Base-by-base conservation (phyloP, 805 yeast genomes). In the Kodamaea hsintzibuensis region DNA sequence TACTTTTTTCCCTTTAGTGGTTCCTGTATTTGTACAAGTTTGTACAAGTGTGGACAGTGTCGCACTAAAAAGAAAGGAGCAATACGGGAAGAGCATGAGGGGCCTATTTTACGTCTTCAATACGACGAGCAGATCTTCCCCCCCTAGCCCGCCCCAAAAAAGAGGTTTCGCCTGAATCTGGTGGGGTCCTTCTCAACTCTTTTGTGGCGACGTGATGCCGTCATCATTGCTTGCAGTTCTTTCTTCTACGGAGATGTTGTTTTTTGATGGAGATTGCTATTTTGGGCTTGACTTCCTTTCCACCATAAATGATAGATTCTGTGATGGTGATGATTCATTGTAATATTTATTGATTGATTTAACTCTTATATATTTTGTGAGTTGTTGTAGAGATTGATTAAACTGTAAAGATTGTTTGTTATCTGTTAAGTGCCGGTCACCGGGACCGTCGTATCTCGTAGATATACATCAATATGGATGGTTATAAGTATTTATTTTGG, bases 1-100 rank as follows among this genome's bases (percentile, higher is more conserved):
- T 27, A 43, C 17, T 17, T 49, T 50, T 50, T 47, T 47, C 43
- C 52, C 47, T 43, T 49, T 30, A 30, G 13, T 9, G 35, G 13
- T 30, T 27, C 35, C 35, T 30, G 35, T 30, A 30, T 30, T 30
- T 30, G 35, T 30, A 30, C 35, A 30, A 30, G 35, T 30, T 18
- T 47, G 42, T 33, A 37, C 49, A 47, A 47, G 38, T 42, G 33
- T 30, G 48, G 35, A 30, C 35, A 12, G 35, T 30, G 35, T 30
- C 35, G 35, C 35, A 30, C 35, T 10, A 47, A 47, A 47, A 47
- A 47, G 49, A 47, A 47, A 47, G 25, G 35, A 5, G 35, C 35
- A 30, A 30, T 30, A 30, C 25, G 35, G 35, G 35, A 30, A 30
- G 35, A 30, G 35, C 35, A 30, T 30, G 35, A 30, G 35, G 35